These are phyloP conservation scores for Yamadazyma laniorum DNA, from an alignment of 805 yeast species.

Conservation along the genomic window DNA sequence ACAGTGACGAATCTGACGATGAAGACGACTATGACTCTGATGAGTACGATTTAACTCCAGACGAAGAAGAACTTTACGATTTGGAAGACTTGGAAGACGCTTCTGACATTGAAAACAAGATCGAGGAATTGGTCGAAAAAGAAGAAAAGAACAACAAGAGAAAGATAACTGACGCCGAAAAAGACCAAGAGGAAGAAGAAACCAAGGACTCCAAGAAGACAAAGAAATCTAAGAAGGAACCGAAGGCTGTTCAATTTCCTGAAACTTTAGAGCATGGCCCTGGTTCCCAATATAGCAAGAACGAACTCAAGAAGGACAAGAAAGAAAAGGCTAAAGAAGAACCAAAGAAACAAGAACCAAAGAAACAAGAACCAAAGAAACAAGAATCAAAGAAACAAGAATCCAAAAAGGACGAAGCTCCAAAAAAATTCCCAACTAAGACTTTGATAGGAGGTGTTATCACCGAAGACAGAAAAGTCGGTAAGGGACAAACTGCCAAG, in stretches of 20 bases:
- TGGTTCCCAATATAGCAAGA: constrained; percentile 39
- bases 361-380: constrained; percentile 24
- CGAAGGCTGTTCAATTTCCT: constrained; percentile 79
- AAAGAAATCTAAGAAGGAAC: constrained; percentile 46
- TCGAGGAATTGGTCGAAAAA: constrained; percentile 70
- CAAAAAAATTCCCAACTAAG: constrained; percentile 60
- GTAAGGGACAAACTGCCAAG: constrained; percentile 87
- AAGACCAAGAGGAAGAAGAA: constrained; percentile 24
- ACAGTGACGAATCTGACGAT: constrained; percentile 52
- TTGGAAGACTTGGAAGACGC: constrained; percentile 67
- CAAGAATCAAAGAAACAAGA: constrained; percentile 27
- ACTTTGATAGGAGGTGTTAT: constrained; percentile 90
- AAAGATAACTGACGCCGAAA: constrained; percentile 36
- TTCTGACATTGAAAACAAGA: constrained; percentile 68
- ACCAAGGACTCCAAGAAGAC: constrained; percentile 28
- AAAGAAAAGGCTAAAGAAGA: constrained; percentile 25
- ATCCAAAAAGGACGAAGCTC: constrained; percentile 22
- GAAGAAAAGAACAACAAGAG: constrained; percentile 43
- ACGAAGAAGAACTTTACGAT: constrained; percentile 70
- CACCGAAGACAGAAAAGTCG: constrained; percentile 87
- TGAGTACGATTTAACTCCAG: constrained; percentile 70
- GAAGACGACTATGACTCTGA: constrained; percentile 42
- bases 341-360: constrained; percentile 26
- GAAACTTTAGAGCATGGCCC: constrained; percentile 95
- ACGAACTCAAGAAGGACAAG: constrained; percentile 27